These are phyloP conservation scores for Pythium brachiatum DNA, from an alignment of 352 stramenopile genomes.

Conservation along the genomic window DNA sequence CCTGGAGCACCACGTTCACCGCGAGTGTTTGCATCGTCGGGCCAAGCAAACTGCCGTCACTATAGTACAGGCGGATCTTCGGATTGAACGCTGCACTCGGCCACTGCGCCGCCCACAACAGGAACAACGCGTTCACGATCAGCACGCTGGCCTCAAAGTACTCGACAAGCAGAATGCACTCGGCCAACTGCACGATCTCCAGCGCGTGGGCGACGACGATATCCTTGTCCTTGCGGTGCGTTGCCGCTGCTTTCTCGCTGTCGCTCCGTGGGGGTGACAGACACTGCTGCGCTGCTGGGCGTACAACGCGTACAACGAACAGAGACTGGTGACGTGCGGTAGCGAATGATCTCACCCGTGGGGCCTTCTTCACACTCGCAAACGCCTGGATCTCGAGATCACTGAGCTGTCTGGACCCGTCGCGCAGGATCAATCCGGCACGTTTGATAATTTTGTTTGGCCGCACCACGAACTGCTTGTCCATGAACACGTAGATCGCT, in stretches of 20 bases:
- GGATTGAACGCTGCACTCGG: slow-evolving; percentile 10
- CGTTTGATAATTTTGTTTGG: neutral
- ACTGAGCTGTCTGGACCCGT: neutral
- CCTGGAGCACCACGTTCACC: slow-evolving; percentile 7
- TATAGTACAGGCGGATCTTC: slow-evolving; percentile 8
- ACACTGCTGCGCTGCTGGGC: too few species aligned
- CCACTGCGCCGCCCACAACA: slow-evolving; percentile 7
- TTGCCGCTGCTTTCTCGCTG: too few species aligned
- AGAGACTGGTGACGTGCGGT: too few species aligned
- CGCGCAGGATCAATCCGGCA: neutral
- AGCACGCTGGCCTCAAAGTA: slow-evolving; percentile 15
- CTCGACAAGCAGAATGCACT: slow-evolving; percentile 20
- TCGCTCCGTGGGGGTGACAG: too few species aligned
- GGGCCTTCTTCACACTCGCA: too few species aligned
- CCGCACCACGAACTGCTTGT: neutral
- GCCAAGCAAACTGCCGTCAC: neutral
- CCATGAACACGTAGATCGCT: slow-evolving; percentile 13
- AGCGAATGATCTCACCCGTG: too few species aligned
- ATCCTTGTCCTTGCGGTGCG: neutral
- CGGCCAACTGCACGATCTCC: slow-evolving; percentile 9
- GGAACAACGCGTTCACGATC: slow-evolving; percentile 1
- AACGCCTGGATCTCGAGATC: too few species aligned
- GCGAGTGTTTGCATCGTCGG: neutral
- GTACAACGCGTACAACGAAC: too few species aligned
- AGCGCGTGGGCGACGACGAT: neutral